Base-by-base conservation (phyloP, 139 green algal genomes). In the Trebouxia sp. region DNA sequence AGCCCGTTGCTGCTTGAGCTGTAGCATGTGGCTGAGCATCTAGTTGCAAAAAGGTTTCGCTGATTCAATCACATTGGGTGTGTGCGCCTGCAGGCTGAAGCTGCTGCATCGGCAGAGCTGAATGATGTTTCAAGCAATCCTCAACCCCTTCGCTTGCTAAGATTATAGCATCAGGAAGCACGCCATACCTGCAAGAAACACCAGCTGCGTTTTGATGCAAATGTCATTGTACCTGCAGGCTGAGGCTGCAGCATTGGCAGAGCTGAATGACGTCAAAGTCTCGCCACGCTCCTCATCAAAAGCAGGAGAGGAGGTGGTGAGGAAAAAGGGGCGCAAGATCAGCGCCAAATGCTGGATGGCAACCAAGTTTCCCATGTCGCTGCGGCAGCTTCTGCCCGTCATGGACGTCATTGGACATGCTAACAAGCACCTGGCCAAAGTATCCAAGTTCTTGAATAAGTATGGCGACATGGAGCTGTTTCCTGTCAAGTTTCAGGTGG, bases 301-400 rank as follows among this genome's bases (percentile, higher is more conserved):
- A 35, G 28, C 67, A 35, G 56, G n/a, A 56, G 41, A 51, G 28
- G 41, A 50, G 38, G 45, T n/a, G n/a, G n/a, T 55, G 45, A 78
- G 48, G 30, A 58, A 66, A n/a, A 65, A 66, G 20, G 72, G 67
- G 12, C 77, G 69, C 38, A 82, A 82, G 66, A 62, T 79, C 48
- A 72, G 53, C 28, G 76, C 65, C 50, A 80, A 83, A 10, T 95
- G 88, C 81, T 95, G 92, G 92, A 91, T 95, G 87, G 88, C 89
- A 0, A 76, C 87, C 70, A 69, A 86, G 38, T 94, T 92, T 53
- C 92, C 92, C 5, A 88, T 95, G 58, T 88, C 78, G n/a, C 81
- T 94, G 48, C 69, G 83, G 37, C 90, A 95, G 87, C 85, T 97
- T 78, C 84, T 96, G 65, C 93, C 93, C 37, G 82, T 97, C 75